Percentiles rank a stretch among this genome's conserved stretches.
Conservation (phyloP, 768 basidiomycete genomes). For the Mrakia gelida region DNA sequence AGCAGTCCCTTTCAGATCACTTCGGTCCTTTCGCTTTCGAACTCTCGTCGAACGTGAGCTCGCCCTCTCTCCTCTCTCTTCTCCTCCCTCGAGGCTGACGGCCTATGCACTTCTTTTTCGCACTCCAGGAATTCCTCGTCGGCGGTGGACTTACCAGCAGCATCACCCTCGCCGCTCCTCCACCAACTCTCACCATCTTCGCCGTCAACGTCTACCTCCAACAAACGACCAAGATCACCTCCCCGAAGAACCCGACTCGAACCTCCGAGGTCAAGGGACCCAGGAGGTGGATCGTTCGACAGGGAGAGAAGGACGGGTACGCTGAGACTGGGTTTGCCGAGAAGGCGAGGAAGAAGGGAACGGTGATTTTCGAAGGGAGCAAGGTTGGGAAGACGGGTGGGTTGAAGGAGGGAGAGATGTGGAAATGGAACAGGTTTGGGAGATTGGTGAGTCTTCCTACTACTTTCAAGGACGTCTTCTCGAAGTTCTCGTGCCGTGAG, state of each 20-base stretch:
- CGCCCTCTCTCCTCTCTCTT: background rate
- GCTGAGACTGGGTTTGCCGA: background rate
- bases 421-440: constrained; percentile 17
- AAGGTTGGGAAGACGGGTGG: background rate
- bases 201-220: constrained; percentile 24
- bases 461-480: background rate
- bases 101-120: background rate
- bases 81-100: background rate
- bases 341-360: background rate
- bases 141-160: constrained; percentile 3
- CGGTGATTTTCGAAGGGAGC: constrained; percentile 7
- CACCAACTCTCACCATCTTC: constrained; percentile 15
- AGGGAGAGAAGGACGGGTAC: constrained; percentile 10
- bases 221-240: constrained; percentile 13
- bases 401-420: constrained; percentile 15
- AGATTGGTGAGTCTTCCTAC: constrained; percentile 7
- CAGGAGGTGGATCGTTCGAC: background rate
- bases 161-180: constrained; percentile 18
- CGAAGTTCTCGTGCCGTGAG: background rate
- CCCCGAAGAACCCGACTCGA: background rate
- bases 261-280: background rate
- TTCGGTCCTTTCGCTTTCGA: constrained; percentile 13
- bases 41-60: constrained; percentile 11
- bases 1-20: background rate
- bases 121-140: background rate